Evolutionary conservation across 208 protist species (phyloP), one percentile per base, ranked within the genome.

Genomic region (Wallacemonas collosoma): DNA sequence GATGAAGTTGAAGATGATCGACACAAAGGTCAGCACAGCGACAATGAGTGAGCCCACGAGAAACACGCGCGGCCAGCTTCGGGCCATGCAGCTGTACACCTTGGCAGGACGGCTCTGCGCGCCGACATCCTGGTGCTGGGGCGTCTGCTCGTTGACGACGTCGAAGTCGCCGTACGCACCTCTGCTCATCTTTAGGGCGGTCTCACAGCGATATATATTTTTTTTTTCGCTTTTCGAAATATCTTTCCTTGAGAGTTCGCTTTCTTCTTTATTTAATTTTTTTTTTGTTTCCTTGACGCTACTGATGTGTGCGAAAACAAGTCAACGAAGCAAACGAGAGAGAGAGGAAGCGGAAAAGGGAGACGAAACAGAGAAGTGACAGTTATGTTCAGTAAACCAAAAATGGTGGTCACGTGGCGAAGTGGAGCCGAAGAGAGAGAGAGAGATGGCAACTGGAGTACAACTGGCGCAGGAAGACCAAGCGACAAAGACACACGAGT

Each of bases 11-110:
- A 82, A 47, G 41, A 91, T 85, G 71, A 85, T 72, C 7, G 65
- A 51, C 2, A 79, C 73, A 26, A 91, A 83, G 39, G 73, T 74
- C 15, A 91, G 60, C 8, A 79, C 75, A 15, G 63, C 53, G 17
- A 83, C 73, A 2, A 72, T 65, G 12, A 88, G 17, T 2, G 86
- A 80, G 9, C 65, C 48, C 51, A 82, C 1, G 2, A 94, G 75
- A 71, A 91, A 94, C 0, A 86, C 39, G 50, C 68, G 73, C 3
- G 80, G 77, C 82, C 86, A 90, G 73, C 85, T 86, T 41, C 76
- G 76, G 58, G 75, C 60, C 63, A 70, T 70, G 65, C 54, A 57
- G 41, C 65, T 70, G 54, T 61, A 70, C 4, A 68, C 4, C 40
- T 61, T 75, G 53, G 41, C 66, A 2, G 41, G 64, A 26, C 51